Evolutionary conservation across 2,329 filamentous ascomycete genomes (phyloP).

Genomic region (Penicillium nordicum): DNA sequence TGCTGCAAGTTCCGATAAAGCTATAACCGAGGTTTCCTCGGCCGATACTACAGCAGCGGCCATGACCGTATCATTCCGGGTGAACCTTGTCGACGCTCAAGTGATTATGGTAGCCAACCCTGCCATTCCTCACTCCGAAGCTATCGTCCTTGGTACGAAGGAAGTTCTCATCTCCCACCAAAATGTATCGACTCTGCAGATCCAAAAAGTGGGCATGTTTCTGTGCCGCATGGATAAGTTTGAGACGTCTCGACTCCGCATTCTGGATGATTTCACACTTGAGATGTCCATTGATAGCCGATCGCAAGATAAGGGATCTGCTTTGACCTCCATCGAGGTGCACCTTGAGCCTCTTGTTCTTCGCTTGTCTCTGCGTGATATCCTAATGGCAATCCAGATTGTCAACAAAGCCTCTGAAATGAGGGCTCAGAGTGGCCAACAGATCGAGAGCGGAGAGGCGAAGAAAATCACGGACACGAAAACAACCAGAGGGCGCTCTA

Average conservation of each 20-base stretch:
- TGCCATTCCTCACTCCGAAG: constrained; percentile 82
- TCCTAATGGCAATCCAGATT: constrained; percentile 89
- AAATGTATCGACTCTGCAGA: constrained; percentile 87
- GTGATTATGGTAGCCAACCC: constrained; percentile 96
- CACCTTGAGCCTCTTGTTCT: constrained; percentile 90
- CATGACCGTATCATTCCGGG: constrained; percentile 79
- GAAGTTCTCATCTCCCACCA: constrained; percentile 91
- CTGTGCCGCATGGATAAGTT: constrained; percentile 98
- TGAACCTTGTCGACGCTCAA: constrained; percentile 94
- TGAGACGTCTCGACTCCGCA: constrained; percentile 81
- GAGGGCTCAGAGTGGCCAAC: constrained; percentile 53
- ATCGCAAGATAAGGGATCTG: constrained; percentile 56
- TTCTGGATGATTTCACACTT: constrained; percentile 94
- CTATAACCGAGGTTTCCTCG: constrained; percentile 20
- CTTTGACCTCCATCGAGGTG: constrained; percentile 73
- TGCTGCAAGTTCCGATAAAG: constrained; percentile 26
- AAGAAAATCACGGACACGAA: constrained; percentile 49
- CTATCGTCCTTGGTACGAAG: constrained; percentile 91
- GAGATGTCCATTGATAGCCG: constrained; percentile 81
- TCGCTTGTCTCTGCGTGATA: constrained; percentile 86
- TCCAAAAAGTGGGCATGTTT: constrained; percentile 96
- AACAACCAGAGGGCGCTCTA: constrained; percentile 48
- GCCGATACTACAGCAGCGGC: constrained; percentile 42
- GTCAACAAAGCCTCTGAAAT: constrained; percentile 86
- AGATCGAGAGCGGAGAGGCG: constrained; percentile 52